Evolutionary conservation across 169 alveolate genomes (phyloP).

Genomic region (Sarcocystis neurona): DNA sequence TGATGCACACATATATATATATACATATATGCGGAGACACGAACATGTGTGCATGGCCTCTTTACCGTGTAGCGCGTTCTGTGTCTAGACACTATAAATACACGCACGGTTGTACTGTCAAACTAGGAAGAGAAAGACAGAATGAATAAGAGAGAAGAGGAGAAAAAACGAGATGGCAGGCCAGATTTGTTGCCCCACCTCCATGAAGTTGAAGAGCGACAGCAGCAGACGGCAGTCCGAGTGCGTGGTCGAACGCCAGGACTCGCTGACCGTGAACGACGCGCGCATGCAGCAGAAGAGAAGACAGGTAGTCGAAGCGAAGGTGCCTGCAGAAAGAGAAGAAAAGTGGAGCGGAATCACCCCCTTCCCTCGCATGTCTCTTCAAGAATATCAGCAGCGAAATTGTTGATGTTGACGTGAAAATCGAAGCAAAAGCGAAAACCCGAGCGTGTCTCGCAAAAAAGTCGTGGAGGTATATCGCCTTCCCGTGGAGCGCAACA

Average conservation of each 20-base stretch:
- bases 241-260: constrained; percentile 10
- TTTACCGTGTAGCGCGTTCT: no score
- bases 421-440: neutral
- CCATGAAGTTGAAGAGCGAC: constrained; percentile 7
- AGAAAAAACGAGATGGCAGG: no score
- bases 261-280: neutral
- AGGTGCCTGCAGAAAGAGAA: neutral
- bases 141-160: no score
- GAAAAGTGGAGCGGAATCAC: neutral
- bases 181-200: no score
- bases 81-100: no score
- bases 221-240: constrained; percentile 12
- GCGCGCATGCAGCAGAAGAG: neutral
- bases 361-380: neutral
- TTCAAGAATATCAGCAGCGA: neutral
- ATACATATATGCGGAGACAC: no score
- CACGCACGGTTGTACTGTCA: no score
- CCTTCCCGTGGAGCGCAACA: neutral
- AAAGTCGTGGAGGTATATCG: neutral
- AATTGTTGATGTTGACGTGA: neutral
- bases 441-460: neutral
- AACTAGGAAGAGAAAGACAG: no score
- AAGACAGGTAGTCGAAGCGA: constrained; percentile 24
- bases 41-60: no score
- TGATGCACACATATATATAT: no score